phyloP scores from a whole-genome alignment of 148 eudicot genomes.

The Nepenthes gracilis region DNA sequence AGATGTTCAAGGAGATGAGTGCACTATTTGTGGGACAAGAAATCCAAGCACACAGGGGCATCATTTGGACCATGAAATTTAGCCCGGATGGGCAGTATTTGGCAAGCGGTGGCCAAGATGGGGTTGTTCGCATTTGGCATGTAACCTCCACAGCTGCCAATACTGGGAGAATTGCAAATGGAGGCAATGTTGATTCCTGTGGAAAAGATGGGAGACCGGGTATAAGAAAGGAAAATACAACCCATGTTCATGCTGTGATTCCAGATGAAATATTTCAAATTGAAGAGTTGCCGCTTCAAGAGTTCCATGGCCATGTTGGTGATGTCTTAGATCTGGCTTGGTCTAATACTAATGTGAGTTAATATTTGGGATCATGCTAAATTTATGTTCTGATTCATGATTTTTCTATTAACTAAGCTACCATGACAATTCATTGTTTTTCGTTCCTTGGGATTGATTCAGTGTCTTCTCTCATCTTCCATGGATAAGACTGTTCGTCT shows the following conservation, averaged over 20 bases:
- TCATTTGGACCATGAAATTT: slow-evolving; percentile 70
- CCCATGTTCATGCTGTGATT: slow-evolving; percentile 24
- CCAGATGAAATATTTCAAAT: slow-evolving; percentile 56
- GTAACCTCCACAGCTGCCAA: slow-evolving; percentile 20
- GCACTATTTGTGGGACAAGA: slow-evolving; percentile 52
- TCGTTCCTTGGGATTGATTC: slow-evolving; percentile 1
- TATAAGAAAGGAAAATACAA: slow-evolving; percentile 16
- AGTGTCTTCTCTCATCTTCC: slow-evolving; percentile 76
- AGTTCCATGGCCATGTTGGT: slow-evolving; percentile 47
- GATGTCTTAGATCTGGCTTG: slow-evolving; percentile 78
- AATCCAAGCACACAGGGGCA: slow-evolving; percentile 57
- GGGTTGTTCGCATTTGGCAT: slow-evolving; percentile 66
- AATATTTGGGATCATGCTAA: not conserved
- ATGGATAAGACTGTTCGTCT: slow-evolving; percentile 71
- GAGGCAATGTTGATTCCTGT: slow-evolving; percentile 1
- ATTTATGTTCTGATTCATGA: not conserved
- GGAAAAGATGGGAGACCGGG: slow-evolving; percentile 6
- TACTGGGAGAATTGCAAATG: not conserved
- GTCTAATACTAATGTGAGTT: slow-evolving; percentile 67
- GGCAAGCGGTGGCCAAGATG: slow-evolving; percentile 82
- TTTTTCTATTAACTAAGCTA: no score
- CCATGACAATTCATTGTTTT: no score
- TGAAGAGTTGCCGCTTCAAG: slow-evolving; percentile 52
- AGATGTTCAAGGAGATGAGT: slow-evolving; percentile 41
- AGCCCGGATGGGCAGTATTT: slow-evolving; percentile 79